A percentile compares a stretch with the other conserved stretches of the same genome.
Conservation (phyloP, 129 eudicot genomes). For the Calendula officinalis region DNA sequence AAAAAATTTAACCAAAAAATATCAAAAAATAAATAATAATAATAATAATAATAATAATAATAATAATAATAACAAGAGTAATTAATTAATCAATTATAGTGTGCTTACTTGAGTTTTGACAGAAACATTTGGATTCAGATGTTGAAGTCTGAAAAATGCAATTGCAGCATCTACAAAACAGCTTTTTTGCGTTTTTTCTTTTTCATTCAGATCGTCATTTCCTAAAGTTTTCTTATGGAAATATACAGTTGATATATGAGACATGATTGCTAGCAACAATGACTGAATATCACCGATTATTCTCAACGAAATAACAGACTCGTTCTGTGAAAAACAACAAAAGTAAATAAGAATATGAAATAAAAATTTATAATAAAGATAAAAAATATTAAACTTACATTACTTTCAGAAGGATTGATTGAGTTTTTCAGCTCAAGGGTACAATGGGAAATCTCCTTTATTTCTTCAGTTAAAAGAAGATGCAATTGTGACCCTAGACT, state of each 20-base stretch:
- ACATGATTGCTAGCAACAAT: constrained; percentile 62
- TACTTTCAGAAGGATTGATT: constrained; percentile 39
- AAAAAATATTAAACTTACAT: constrained; percentile 49
- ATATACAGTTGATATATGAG: constrained; percentile 53
- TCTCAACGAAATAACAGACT: constrained; percentile 39
- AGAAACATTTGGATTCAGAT: constrained; percentile 58
- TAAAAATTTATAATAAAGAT: constrained; percentile 2
- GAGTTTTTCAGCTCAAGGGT: constrained; percentile 59
- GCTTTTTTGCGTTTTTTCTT: constrained; percentile 46
- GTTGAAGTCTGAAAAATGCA: constrained; percentile 85
- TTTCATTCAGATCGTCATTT: constrained; percentile 42
- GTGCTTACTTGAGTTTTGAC: constrained; percentile 70
- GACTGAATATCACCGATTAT: constrained; percentile 70
- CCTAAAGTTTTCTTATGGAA: constrained; percentile 56
- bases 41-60: constrained; percentile 10
- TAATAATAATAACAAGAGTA: constrained; percentile 9
- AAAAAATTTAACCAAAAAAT: constrained; percentile 11
- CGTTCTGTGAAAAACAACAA: constrained; percentile 46
- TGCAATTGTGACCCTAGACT: constrained; percentile 38
- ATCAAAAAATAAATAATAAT: constrained; percentile 5
- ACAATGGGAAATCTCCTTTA: constrained; percentile 70
- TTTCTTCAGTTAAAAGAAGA: constrained; percentile 66
- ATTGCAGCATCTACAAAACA: constrained; percentile 80
- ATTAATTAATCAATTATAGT: neutral
- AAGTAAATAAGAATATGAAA: constrained; percentile 20